A percentile compares a stretch with the other conserved stretches of the same genome.
Evolutionary conservation across 2,329 filamentous ascomycete genomes (phyloP).

Genomic region (Clarireedia hainanense): DNA sequence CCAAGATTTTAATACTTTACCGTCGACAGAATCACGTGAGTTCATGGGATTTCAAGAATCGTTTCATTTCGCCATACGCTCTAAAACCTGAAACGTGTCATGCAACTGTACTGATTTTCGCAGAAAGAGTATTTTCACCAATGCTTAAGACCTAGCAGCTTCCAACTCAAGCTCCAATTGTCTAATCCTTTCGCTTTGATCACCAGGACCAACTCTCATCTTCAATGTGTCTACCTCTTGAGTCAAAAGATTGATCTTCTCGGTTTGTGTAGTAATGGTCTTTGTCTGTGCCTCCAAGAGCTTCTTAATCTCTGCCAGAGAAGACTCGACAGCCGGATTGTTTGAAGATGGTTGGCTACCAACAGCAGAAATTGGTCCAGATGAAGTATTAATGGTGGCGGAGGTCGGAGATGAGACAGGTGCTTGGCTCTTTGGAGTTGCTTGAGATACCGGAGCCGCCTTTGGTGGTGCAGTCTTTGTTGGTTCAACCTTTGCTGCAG

Average conservation of each 20-base stretch:
- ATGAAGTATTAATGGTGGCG: constrained; percentile 30
- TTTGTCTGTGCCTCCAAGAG: constrained; percentile 70
- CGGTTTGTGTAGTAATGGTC: constrained; percentile 68
- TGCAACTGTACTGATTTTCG: background rate
- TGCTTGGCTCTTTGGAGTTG: constrained; percentile 15
- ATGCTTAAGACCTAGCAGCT: constrained; percentile 44
- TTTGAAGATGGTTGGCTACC: constrained; percentile 26
- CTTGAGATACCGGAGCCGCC: constrained; percentile 25
- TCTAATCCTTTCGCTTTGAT: constrained; percentile 58
- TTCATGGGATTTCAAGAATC: background rate
- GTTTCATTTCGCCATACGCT: background rate
- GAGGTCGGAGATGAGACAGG: constrained; percentile 17
- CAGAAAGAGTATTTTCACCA: background rate
- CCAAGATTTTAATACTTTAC: background rate
- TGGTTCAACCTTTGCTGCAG: constrained; percentile 33
- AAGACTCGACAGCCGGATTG: constrained; percentile 47
- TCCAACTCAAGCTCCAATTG: constrained; percentile 62
- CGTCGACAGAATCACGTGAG: background rate
- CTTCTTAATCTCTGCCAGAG: constrained; percentile 68
- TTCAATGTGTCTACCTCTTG: constrained; percentile 75
- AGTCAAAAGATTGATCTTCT: constrained; percentile 64
- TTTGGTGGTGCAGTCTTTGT: constrained; percentile 26
- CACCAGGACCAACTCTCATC: constrained; percentile 54
- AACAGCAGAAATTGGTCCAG: constrained; percentile 30
- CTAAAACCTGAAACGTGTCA: background rate